Base-by-base conservation (phyloP, 495 filamentous ascomycete species). In the Aspergillus hancockii region DNA sequence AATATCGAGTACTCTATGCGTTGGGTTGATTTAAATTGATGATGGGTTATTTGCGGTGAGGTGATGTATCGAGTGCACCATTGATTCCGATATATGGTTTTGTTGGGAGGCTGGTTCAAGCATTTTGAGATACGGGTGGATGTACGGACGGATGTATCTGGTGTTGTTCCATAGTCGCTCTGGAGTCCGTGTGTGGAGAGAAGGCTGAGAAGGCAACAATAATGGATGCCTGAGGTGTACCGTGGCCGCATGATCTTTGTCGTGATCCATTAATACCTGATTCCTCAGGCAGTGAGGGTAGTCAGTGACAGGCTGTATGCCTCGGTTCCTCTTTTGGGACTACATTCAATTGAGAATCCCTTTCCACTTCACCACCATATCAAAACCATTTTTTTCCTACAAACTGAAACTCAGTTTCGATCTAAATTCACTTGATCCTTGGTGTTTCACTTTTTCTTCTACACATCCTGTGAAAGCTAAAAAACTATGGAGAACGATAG, bases 41-140 rank as follows among this genome's bases (percentile, higher is more conserved):
- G 4, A 41, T 41, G 38, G 16, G 38, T 8, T 3, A 41, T 41
- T 2, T 6, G 1, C 16, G 14, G 1, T 16, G 38, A 41, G 16
- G 38, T 41, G 38, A 41, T 41, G 38, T 41, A n/a, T 41, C 38
- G 16, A 41, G 38, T 41, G 13, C 10, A n/a, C 38, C 38, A 41
- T 41, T 41, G 38, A 41, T 41, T 41, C 38, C 38, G 38, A 41
- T 16, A 41, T n/a, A 41, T 41, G 38, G n/a, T 41, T 16, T 41
- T 14, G 38, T 41, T 14, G 34, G 34, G 3, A 36, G 34, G 34
- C 34, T 36, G 4, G 13, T 12, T 36, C 9, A 36, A 14, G 34
- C 34, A 36, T 10, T 10, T 28, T 28, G 25, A 28, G 25, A 28
- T 28, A 28, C 25, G 25, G 25, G 3, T 28, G 25, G 25, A 28